These are phyloP conservation scores for Cryptosporidium sp. DNA, from an alignment of 169 alveolate species.

Conservation along the genomic window DNA sequence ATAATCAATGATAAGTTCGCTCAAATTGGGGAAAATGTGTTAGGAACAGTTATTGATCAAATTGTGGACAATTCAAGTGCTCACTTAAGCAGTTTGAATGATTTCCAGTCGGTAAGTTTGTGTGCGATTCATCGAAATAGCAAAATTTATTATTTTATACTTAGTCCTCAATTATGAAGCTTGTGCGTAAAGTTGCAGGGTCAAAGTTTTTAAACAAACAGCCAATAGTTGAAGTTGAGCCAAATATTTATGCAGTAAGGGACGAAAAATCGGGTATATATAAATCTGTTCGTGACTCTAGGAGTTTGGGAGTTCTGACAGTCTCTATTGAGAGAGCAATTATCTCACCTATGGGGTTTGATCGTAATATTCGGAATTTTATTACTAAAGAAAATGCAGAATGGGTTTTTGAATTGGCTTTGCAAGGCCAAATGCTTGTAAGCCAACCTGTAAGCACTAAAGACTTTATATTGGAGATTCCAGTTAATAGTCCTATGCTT, in stretches of 20 bases:
- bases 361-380: constrained; percentile 37
- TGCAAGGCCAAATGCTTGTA: constrained; percentile 60
- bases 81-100: constrained; percentile 67
- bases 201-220: constrained; percentile 64
- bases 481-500: constrained; percentile 36
- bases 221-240: constrained; percentile 63
- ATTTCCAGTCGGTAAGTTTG: constrained; percentile 75
- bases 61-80: constrained; percentile 70
- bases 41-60: constrained; percentile 69
- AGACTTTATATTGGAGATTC: constrained; percentile 57
- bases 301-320: constrained; percentile 39
- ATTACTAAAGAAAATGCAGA: constrained; percentile 50
- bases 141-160: neutral
- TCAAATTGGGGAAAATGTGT: constrained; percentile 73
- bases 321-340: constrained; percentile 45
- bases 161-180: constrained; percentile 66
- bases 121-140: neutral
- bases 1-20: constrained; percentile 66
- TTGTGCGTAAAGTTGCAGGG: constrained; percentile 67
- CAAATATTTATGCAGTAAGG: constrained; percentile 32
- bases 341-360: constrained; percentile 72
- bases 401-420: constrained; percentile 67
- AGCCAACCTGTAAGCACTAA: constrained; percentile 49
- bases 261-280: constrained; percentile 13
- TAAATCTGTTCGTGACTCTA: constrained; percentile 12